Evolutionary conservation across 306 rosid genomes (phyloP), one percentile per base, ranked within the genome.

Genomic region (Castanea sativa): DNA sequence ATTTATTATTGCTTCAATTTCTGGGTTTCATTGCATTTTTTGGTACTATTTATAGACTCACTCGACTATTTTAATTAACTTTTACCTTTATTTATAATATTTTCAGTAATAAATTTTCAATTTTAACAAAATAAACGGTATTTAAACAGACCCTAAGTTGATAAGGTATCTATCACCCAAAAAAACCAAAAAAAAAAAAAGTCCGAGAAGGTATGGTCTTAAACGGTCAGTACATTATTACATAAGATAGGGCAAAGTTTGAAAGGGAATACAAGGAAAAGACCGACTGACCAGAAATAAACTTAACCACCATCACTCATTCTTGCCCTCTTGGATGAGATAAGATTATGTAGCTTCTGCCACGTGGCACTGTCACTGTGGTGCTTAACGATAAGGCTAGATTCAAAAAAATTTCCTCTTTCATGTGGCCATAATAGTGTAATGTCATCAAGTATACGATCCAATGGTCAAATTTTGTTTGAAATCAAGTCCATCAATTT

Each of bases 351-450:
- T 12, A 73, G 7, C 63, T 55, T 45, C 4, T 0, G 52, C 87
- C 92, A 89, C 89, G 87, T 89, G 92, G 86, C 92, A 89, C 25
- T 59, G 7, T 56, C 82, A 20, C 33, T 72, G 56, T 86, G 90
- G 83, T 81, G 79, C 69, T 71, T 74, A 59, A 79, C 81, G 90
- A 89, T 89, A 87, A 83, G 90, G 87, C 90, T 83, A 63, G 45
- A 70, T 60, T 79, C 85, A 73, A 78, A 80, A 80, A 77, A 43
- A 5, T 2, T 79, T 72, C 16, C 68, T 4, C 33, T 35, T 79
- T 79, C 74, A 55, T 84, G 90, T 84, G 90, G 87, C 71, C 51
- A 82, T 11, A 59, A 88, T 73, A 82, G 23, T 29, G 71, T 49
- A 81, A 65, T 74, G 77, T 72, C 78, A 80, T 78, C 86, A 9